A percentile compares a stretch with the other conserved stretches of the same genome.
Evolutionary conservation across 2,329 filamentous ascomycete species (phyloP).

Genomic region (Exutisphaerella laricina): DNA sequence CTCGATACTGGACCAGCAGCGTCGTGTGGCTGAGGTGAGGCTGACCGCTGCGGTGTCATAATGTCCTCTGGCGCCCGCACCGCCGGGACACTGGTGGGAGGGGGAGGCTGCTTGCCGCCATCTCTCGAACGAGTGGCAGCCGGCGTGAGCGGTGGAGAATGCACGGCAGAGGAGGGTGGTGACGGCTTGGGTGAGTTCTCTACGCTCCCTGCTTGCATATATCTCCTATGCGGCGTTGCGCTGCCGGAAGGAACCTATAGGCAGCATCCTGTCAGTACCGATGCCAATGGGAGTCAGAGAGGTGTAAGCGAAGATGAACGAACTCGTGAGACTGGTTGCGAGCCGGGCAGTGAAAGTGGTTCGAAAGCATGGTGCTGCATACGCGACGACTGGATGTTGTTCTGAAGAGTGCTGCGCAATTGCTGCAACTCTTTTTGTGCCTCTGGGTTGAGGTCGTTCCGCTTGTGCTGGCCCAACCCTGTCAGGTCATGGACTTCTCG

Average conservation of each 20-base stretch:
- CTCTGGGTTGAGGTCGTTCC: constrained; percentile 35
- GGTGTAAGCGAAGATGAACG: constrained; percentile 35
- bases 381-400: constrained; percentile 72
- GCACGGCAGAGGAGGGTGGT: constrained; percentile 64
- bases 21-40: constrained; percentile 30
- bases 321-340: constrained; percentile 77
- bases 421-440: constrained; percentile 53
- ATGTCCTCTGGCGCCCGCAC: constrained; percentile 44
- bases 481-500: constrained; percentile 9
- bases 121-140: constrained; percentile 64
- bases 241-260: constrained; percentile 45
- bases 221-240: constrained; percentile 32
- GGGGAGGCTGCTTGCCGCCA: constrained; percentile 31
- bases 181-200: constrained; percentile 58
- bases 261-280: constrained; percentile 22
- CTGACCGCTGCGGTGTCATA: constrained; percentile 58
- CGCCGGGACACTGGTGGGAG: constrained; percentile 22
- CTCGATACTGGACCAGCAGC: constrained; percentile 36
- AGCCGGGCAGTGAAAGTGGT: constrained; percentile 81
- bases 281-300: constrained; percentile 12
- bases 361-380: constrained; percentile 87
- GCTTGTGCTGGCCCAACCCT: constrained; percentile 10
- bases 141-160: constrained; percentile 85
- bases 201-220: constrained; percentile 38
- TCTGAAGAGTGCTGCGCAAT: constrained; percentile 66